phyloP scores from a whole-genome alignment of 2,329 filamentous ascomycete species.

The Alternaria triticina region DNA sequence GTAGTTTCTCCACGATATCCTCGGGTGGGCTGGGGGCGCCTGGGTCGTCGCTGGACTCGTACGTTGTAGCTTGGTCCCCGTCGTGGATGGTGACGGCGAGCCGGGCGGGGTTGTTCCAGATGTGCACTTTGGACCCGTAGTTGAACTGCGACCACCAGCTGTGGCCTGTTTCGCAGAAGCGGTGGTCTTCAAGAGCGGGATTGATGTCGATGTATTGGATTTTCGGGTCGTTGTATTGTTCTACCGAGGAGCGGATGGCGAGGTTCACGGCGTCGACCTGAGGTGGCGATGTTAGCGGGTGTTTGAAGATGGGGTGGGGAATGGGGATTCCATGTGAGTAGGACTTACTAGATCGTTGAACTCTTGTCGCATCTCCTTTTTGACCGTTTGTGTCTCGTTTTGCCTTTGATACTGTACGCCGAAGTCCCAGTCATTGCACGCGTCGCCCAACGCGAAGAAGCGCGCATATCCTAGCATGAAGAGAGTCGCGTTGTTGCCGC shows the following conservation, averaged over 20 bases:
- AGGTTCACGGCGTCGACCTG: not conserved
- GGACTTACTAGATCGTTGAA: not conserved
- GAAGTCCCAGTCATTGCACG: not conserved
- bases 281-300: too few relatives aligned
- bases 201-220: not conserved
- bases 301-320: too few relatives aligned
- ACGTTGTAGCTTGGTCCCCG: not conserved
- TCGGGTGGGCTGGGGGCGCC: not conserved
- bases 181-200: not conserved
- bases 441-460: not conserved
- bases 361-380: not conserved
- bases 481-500: not conserved
- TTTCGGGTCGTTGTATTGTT: not conserved
- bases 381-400: too few relatives aligned
- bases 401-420: too few relatives aligned
- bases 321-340: too few relatives aligned
- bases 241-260: not conserved
- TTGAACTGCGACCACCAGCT: not conserved
- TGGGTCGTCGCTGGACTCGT: not conserved
- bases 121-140: not conserved
- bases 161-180: not conserved
- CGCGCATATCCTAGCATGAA: not conserved
- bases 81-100: not conserved
- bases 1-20: not conserved
- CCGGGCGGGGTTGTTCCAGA: not conserved